Base-by-base conservation (phyloP, 345 rosid genomes). In the Stellera chamaejasme region DNA sequence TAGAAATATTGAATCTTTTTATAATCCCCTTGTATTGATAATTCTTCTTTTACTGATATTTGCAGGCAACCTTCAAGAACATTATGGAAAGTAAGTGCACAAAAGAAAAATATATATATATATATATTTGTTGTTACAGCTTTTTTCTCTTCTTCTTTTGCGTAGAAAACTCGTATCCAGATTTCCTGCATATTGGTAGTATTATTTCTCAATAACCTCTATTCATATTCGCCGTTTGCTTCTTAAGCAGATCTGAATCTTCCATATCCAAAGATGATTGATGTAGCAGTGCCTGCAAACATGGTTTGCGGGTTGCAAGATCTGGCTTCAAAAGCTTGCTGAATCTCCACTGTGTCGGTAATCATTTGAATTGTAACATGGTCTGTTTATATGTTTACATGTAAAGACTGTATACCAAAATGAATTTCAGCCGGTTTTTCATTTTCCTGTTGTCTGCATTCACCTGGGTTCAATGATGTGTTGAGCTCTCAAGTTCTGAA, bases 231-330 rank as follows among this genome's bases (percentile, higher is more conserved):
- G 43, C 16, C 41, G 32, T 16, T 41, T 19, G 2, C 55, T 16
- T 55, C 42, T 67, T 27, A 10, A 56, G 32, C 78, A 93, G 97
- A 85, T 81, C 75, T 93, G 45, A 81, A 83, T 61, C 76, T 93
- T 52, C 45, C 92, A 58, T 87, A 87, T 72, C 99, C 99, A 13
- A 85, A 89, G 82, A 81, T 84, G 96, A 87, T 89, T 25, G 97
- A 85, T 53, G 66, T 80, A 48, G 88, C 97, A 15, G 95, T 83
- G 39, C 99, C 90, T 27, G 87, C 90, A 44, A 93, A 89, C 54
- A 66, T 87, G 88, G 82, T 77, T 10, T 93, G 97, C 58, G 97
- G 97, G 51, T 68, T 84, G 78, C 99, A 93, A 80, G 96, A 82
- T 62, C 27, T 52, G 56, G 54, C 68, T 16, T 45, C 64, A 25